Evolutionary conservation across 371 early-diverging fungal species (phyloP).

Genomic region (Mortierella sp.): DNA sequence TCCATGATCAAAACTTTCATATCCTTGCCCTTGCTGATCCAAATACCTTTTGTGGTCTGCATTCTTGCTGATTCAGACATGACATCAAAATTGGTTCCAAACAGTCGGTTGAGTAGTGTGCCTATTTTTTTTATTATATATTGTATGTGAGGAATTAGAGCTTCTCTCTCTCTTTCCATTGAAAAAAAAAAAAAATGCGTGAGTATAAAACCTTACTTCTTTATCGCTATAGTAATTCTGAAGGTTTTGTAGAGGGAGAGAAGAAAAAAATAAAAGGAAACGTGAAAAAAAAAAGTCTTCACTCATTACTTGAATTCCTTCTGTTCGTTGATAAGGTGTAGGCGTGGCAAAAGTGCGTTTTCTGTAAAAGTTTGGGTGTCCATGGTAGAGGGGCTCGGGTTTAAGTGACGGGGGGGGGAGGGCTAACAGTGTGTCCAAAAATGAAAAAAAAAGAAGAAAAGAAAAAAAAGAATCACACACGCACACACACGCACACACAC

Average conservation of each 20-base stretch:
- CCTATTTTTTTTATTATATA: conserved; percentile 62
- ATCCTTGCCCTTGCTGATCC: conserved; percentile 89
- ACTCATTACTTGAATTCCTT: conserved; percentile 82
- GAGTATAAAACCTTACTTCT: not conserved
- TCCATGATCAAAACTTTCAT: conserved; percentile 94
- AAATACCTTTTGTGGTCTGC: conserved; percentile 98
- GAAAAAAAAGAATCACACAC: too few relatives aligned
- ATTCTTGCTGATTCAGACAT: conserved; percentile 89
- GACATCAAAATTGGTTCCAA: conserved; percentile 95
- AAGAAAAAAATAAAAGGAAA: not conserved
- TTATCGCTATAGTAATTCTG: too few relatives aligned
- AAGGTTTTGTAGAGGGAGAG: too few relatives aligned
- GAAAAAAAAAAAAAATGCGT: not conserved
- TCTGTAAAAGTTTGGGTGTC: not conserved
- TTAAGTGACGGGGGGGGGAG: too few relatives aligned
- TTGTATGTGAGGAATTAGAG: not conserved
- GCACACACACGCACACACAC: too few relatives aligned
- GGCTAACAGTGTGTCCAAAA: too few relatives aligned
- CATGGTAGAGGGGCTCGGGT: not conserved
- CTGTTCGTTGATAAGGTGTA: conserved; percentile 87
- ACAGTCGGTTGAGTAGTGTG: conserved; percentile 94
- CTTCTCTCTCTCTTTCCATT: not conserved
- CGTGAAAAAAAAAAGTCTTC: not conserved
- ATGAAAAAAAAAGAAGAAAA: too few relatives aligned
- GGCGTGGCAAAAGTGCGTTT: conserved; percentile 16